Percentiles rank a stretch among this genome's conserved stretches.
phyloP scores from a whole-genome alignment of 345 rosid species.

The Eucalyptus pauciflora region DNA sequence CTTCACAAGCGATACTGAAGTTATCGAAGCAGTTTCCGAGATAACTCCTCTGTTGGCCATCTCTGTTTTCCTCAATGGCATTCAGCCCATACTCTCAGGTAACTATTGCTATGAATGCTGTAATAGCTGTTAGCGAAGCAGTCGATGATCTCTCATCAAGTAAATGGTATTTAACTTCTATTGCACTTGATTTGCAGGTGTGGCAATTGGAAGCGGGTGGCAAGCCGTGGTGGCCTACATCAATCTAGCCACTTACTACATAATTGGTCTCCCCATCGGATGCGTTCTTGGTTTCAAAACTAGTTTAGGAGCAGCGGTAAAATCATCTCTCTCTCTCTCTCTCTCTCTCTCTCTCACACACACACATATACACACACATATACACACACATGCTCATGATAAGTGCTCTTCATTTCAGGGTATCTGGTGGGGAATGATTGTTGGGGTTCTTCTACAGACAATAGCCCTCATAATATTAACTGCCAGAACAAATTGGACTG shows the following conservation, averaged over 20 bases:
- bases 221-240: conserved; percentile 89
- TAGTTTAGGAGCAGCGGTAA: conserved; percentile 69
- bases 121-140: not conserved
- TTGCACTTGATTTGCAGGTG: conserved; percentile 30
- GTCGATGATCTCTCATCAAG: not conserved
- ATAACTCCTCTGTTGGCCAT: conserved; percentile 76
- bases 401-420: conserved; percentile 37
- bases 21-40: conserved; percentile 51
- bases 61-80: conserved; percentile 77
- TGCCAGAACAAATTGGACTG: conserved; percentile 63
- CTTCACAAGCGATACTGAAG: conserved; percentile 53
- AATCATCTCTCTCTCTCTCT: not conserved
- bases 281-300: conserved; percentile 88
- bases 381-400: not conserved
- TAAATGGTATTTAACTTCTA: not conserved
- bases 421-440: conserved; percentile 92
- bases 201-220: conserved; percentile 98
- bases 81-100: conserved; percentile 97
- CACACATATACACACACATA: not conserved
- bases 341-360: not conserved
- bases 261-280: conserved; percentile 89
- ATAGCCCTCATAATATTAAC: conserved; percentile 48
- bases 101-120: not conserved
- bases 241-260: conserved; percentile 61
- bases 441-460: conserved; percentile 68